Conservation (phyloP, 208 protist species). For the Acanthamoeba lenticulata region DNA sequence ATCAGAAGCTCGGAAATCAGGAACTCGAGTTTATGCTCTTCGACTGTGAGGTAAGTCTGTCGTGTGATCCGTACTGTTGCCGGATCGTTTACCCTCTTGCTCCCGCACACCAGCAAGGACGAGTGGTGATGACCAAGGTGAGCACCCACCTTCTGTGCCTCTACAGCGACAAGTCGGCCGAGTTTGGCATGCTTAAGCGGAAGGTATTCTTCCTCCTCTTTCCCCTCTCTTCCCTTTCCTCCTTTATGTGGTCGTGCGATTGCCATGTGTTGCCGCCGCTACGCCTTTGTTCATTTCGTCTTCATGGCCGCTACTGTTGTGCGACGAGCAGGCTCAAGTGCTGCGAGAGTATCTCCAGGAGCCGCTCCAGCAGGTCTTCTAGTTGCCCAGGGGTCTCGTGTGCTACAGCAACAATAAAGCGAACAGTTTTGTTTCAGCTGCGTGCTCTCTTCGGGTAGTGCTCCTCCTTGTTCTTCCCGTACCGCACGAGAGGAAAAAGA, state of each 20-base stretch:
- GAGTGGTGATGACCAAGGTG: constrained; percentile 49
- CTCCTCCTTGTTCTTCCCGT: no score
- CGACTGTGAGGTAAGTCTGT: constrained; percentile 26
- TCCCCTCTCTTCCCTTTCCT: neutral
- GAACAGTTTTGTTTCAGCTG: no score
- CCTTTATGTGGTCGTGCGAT: neutral
- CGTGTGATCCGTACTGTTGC: no score
- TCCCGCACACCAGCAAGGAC: neutral
- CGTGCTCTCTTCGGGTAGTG: no score
- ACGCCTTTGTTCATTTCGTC: neutral
- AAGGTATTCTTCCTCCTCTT: neutral
- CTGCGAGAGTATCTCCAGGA: constrained; percentile 61
- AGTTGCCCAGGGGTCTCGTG: no score
- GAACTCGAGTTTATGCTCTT: constrained; percentile 60
- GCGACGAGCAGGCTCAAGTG: constrained; percentile 27
- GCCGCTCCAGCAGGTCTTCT: constrained; percentile 53
- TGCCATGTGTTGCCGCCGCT: no score
- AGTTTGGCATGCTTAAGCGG: constrained; percentile 65
- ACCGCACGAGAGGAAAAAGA: no score
- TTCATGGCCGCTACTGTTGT: neutral
- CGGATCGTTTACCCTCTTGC: neutral
- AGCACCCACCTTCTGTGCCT: constrained; percentile 43
- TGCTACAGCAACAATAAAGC: no score
- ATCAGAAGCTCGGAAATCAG: neutral
- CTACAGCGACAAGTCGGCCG: constrained; percentile 57